These are phyloP conservation scores for Daedaleopsis sinensis DNA, from an alignment of 768 basidiomycete species.

Conservation along the genomic window DNA sequence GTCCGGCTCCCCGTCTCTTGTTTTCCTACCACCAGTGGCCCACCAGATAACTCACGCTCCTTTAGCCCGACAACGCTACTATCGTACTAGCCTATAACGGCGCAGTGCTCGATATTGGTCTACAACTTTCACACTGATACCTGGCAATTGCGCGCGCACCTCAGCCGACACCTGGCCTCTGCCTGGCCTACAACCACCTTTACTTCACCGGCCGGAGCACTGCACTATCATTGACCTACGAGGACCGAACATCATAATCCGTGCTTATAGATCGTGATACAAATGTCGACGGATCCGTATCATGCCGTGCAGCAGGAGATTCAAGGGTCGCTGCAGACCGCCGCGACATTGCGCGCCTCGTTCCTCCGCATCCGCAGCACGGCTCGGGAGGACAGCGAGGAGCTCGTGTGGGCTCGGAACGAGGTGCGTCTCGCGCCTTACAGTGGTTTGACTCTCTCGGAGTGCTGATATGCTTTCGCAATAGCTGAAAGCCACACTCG, in stretches of 20 bases:
- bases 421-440: slow-evolving; percentile 51
- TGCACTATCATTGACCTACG: too few relatives aligned
- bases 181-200: too few relatives aligned
- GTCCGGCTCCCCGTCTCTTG: too few relatives aligned
- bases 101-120: background rate
- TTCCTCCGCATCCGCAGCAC: slow-evolving; percentile 79
- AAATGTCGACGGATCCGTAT: slow-evolving; percentile 82
- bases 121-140: background rate
- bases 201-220: too few relatives aligned
- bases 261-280: background rate
- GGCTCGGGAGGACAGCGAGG: slow-evolving; percentile 74
- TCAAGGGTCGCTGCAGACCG: slow-evolving; percentile 70
- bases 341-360: slow-evolving; percentile 71
- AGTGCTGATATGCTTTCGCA: background rate
- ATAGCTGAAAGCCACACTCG: slow-evolving; percentile 73
- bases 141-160: background rate
- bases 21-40: too few relatives aligned
- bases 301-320: slow-evolving; percentile 87
- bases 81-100: too few relatives aligned
- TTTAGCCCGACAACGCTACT: too few relatives aligned
- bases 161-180: too few relatives aligned
- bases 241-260: too few relatives aligned
- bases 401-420: slow-evolving; percentile 76
- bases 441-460: background rate
- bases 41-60: too few relatives aligned